These are phyloP conservation scores for Eudorina sp. DNA, from an alignment of 139 green algal species.

Conservation along the genomic window DNA sequence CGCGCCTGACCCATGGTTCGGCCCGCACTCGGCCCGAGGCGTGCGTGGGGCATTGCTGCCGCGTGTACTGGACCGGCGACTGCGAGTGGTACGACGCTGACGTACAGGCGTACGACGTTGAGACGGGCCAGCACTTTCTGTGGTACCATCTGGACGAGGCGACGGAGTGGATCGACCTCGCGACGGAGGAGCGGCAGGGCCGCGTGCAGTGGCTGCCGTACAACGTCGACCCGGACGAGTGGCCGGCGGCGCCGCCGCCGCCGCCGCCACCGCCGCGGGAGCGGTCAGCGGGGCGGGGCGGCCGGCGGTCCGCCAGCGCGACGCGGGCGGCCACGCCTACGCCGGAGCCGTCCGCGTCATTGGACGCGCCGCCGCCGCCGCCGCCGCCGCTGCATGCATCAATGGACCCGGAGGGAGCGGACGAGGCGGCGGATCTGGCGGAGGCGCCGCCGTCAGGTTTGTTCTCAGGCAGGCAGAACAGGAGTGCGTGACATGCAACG, in stretches of 20 bases:
- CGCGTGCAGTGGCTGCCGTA: slow-evolving; percentile 74
- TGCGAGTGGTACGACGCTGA: slow-evolving; percentile 81
- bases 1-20: neutral
- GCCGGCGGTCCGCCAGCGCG: neutral
- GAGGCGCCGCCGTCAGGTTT: neutral
- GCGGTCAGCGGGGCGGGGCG: slow-evolving; percentile 44
- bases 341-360: neutral
- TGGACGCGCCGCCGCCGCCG: slow-evolving; percentile 39
- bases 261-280: slow-evolving; percentile 26
- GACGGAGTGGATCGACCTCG: slow-evolving; percentile 56
- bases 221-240: slow-evolving; percentile 47
- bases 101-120: slow-evolving; percentile 62
- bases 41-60: slow-evolving; percentile 46
- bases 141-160: slow-evolving; percentile 78
- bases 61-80: slow-evolving; percentile 81
- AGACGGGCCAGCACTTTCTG: slow-evolving; percentile 63
- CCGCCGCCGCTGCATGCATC: neutral
- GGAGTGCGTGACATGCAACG: no score
- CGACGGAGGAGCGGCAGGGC: slow-evolving; percentile 57
- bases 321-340: neutral
- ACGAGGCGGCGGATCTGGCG: neutral
- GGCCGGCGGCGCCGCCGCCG: slow-evolving; percentile 54
- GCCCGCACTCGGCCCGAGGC: neutral
- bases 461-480: no score
- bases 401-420: neutral